phyloP scores from a whole-genome alignment of 345 rosid species.

The Lepidium africanum region DNA sequence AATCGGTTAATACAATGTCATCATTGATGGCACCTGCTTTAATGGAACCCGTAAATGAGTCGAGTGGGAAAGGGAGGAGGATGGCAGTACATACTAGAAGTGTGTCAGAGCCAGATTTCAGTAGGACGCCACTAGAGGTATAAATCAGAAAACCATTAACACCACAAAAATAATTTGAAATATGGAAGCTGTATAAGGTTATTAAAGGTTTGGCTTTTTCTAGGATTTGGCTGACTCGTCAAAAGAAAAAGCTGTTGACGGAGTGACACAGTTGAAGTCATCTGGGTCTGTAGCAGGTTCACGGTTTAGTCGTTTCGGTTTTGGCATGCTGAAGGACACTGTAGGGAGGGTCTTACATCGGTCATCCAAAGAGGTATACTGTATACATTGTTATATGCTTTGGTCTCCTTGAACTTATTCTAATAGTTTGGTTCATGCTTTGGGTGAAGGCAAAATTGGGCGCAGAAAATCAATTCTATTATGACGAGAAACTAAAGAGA shows the following conservation, averaged over 20 bases:
- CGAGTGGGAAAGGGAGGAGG: constrained; percentile 32
- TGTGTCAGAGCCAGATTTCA: constrained; percentile 64
- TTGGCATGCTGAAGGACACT: constrained; percentile 73
- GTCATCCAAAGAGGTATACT: constrained; percentile 73
- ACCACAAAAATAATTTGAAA: not conserved
- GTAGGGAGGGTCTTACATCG: constrained; percentile 79
- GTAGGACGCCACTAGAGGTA: constrained; percentile 57
- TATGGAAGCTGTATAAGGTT: not conserved
- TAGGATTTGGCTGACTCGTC: constrained; percentile 54
- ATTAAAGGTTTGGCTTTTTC: not conserved
- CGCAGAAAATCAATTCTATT: constrained; percentile 77
- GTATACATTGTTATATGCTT: constrained; percentile 31
- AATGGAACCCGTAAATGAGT: constrained; percentile 47
- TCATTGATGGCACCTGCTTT: constrained; percentile 45
- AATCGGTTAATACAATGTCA: constrained; percentile 46
- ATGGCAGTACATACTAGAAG: constrained; percentile 52
- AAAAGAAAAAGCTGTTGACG: constrained; percentile 37
- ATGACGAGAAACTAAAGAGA: constrained; percentile 92
- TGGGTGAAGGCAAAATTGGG: constrained; percentile 89
- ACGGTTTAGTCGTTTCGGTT: constrained; percentile 76
- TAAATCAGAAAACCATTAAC: not conserved
- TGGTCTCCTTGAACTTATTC: constrained; percentile 12
- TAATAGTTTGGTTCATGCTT: constrained; percentile 17
- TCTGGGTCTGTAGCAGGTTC: constrained; percentile 46
- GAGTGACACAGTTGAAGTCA: constrained; percentile 46